phyloP scores from a whole-genome alignment of 1,284 basidiomycete species.

The Trichosporon sp. region DNA sequence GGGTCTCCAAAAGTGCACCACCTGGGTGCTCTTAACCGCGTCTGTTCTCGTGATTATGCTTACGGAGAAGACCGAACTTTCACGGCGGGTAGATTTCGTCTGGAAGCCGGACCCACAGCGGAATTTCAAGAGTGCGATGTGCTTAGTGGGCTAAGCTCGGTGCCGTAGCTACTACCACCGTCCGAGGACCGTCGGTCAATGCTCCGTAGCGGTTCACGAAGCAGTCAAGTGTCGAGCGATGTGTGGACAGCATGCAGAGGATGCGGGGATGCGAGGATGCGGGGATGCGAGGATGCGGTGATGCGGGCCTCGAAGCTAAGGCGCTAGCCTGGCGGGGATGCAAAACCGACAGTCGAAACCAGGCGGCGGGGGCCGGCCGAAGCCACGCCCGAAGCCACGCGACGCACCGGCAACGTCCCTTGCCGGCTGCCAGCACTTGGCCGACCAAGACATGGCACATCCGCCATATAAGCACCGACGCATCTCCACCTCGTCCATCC shows the following conservation, averaged over 20 bases:
- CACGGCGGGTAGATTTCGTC: background rate
- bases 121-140: background rate
- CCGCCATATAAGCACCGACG: background rate
- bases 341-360: background rate
- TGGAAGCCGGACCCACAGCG: background rate
- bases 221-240: background rate
- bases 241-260: background rate
- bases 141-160: background rate
- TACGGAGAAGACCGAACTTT: background rate
- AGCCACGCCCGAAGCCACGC: constrained; percentile 6
- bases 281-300: background rate
- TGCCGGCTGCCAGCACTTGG: background rate
- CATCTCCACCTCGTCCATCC: background rate
- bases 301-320: background rate
- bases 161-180: background rate
- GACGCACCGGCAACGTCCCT: constrained; percentile 4
- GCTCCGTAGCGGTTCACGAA: background rate
- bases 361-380: constrained; percentile 3
- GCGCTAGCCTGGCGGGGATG: background rate
- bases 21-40: background rate
- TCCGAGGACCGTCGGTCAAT: background rate
- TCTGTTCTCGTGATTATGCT: constrained; percentile 1
- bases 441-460: background rate
- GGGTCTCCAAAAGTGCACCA: background rate
- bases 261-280: background rate